Percentiles rank a stretch among this genome's conserved stretches.
Conservation (phyloP, 129 eudicot species). For the Saposhnikovia divaricata region DNA sequence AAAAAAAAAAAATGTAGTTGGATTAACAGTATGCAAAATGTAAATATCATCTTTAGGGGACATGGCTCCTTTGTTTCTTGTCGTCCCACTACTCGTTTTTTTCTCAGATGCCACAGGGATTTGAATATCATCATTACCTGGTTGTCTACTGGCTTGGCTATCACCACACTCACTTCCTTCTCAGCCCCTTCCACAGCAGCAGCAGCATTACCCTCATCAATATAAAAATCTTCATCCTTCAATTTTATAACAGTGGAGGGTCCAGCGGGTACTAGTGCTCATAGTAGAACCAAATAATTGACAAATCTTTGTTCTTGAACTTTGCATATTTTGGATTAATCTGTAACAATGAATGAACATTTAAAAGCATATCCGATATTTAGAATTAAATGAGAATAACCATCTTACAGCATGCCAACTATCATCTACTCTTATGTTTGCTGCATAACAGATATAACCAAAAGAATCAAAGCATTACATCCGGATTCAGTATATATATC, state of each 20-base stretch:
- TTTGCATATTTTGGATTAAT: slow-evolving; percentile 3
- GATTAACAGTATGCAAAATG: too few relatives aligned
- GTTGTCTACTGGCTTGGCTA: background rate
- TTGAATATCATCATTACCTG: background rate
- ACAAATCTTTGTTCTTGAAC: background rate
- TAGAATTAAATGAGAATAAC: background rate
- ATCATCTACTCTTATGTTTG: background rate
- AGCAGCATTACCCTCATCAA: background rate
- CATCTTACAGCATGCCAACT: background rate
- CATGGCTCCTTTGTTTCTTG: background rate
- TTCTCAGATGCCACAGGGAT: background rate
- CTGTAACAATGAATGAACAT: background rate
- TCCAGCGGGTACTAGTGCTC: background rate
- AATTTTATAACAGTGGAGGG: background rate
- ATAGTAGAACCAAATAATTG: background rate
- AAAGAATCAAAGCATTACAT: background rate
- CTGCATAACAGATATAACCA: background rate
- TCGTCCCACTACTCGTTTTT: background rate
- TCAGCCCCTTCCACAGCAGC: background rate
- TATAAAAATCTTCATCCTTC: background rate
- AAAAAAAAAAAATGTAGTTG: too few relatives aligned
- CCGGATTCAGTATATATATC: background rate
- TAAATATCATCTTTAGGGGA: background rate
- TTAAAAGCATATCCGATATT: background rate
- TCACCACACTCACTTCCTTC: background rate